A percentile compares a stretch with the other conserved stretches of the same genome.
phyloP scores from a whole-genome alignment of 148 eudicot genomes.

The Nepenthes gracilis region DNA sequence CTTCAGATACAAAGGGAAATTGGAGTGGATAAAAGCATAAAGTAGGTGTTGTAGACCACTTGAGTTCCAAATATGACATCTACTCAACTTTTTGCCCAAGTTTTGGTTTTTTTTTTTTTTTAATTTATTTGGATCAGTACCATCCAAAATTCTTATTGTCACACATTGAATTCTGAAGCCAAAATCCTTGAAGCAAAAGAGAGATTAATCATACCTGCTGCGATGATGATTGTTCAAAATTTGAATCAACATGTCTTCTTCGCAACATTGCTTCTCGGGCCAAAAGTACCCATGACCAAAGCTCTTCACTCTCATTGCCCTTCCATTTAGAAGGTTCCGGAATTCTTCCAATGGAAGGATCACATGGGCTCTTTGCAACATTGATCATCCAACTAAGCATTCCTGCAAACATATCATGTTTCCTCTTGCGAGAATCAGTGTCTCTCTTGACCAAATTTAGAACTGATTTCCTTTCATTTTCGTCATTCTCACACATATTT shows the following conservation, averaged over 20 bases:
- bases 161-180: neutral
- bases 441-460: conserved; percentile 8
- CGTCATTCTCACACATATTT: conserved; percentile 4
- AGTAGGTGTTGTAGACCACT: too few species aligned
- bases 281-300: conserved; percentile 30
- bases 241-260: conserved; percentile 19
- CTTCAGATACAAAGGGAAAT: too few species aligned
- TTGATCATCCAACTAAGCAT: conserved; percentile 58
- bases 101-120: too few species aligned
- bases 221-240: conserved; percentile 12
- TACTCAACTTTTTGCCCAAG: too few species aligned
- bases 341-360: conserved; percentile 24
- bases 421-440: conserved; percentile 45
- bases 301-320: conserved; percentile 18
- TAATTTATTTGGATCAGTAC: too few species aligned
- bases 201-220: conserved; percentile 37
- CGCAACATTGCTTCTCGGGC: conserved; percentile 46
- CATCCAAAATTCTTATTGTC: too few species aligned
- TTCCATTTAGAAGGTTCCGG: conserved; percentile 32
- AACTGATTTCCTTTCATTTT: conserved; percentile 7
- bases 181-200: conserved; percentile 3
- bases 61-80: too few species aligned
- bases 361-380: conserved; percentile 43
- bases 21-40: too few species aligned
- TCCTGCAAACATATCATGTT: conserved; percentile 29